These are phyloP conservation scores for Coriaria nepalensis DNA, from an alignment of 306 rosid genomes.

Conservation along the genomic window DNA sequence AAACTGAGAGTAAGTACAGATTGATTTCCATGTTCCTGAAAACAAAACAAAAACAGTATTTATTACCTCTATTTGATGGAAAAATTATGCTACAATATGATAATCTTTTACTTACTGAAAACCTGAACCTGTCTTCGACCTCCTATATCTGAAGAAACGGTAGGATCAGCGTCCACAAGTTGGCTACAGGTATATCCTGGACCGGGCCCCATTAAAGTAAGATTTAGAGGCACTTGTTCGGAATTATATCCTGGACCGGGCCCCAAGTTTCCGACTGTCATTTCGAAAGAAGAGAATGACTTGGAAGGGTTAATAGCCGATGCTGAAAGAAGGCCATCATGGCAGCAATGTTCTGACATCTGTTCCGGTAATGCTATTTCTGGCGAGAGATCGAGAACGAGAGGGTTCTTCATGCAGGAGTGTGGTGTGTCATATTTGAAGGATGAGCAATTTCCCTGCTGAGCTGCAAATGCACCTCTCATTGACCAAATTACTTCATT, in stretches of 20 bases:
- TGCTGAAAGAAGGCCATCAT: slow-evolving; percentile 6
- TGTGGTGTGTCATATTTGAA: slow-evolving; percentile 9
- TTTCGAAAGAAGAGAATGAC: slow-evolving; percentile 7
- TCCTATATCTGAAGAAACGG: slow-evolving; percentile 36
- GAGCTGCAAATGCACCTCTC: slow-evolving; percentile 8
- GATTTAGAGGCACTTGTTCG: slow-evolving; percentile 5
- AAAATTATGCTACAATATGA: too few species aligned
- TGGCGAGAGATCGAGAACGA: slow-evolving; percentile 5
- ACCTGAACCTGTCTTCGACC: slow-evolving; percentile 55
- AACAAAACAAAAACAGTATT: too few species aligned
- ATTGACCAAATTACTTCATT: slow-evolving; percentile 9
- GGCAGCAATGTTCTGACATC: slow-evolving; percentile 7
- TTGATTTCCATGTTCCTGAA: slow-evolving; percentile 66
- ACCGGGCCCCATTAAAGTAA: slow-evolving; percentile 9
- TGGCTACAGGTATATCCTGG: slow-evolving; percentile 16
- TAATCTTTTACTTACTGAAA: slow-evolving; percentile 60
- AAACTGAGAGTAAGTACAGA: slow-evolving; percentile 58
- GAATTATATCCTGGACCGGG: slow-evolving; percentile 6
- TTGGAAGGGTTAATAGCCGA: slow-evolving; percentile 9
- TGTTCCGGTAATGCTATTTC: slow-evolving; percentile 6
- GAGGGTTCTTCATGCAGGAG: slow-evolving; percentile 10
- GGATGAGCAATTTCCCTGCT: slow-evolving; percentile 14
- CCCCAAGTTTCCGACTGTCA: slow-evolving; percentile 6
- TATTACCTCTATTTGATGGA: too few species aligned
- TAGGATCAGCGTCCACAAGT: slow-evolving; percentile 36